These are phyloP conservation scores for Fusarium piperis DNA, from an alignment of 2,329 filamentous ascomycete species.

Conservation along the genomic window DNA sequence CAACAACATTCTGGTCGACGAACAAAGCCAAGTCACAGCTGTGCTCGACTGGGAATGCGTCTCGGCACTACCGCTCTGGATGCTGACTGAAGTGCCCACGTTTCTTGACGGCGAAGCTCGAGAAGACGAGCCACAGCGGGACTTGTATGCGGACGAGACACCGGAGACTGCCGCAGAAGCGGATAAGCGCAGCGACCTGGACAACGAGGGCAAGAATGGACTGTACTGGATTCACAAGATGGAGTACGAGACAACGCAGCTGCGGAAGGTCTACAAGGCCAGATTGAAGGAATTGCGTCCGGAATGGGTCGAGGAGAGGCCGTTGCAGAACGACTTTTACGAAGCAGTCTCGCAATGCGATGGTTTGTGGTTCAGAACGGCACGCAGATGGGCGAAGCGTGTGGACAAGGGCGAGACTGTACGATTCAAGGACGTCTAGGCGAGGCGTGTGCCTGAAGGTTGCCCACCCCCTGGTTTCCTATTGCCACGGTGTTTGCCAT, in stretches of 20 bases:
- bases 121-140: background rate
- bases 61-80: conserved; percentile 52
- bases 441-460: too few species aligned
- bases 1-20: conserved; percentile 53
- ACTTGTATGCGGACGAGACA: too few species aligned
- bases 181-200: too few species aligned
- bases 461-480: too few species aligned
- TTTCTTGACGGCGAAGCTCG: conserved; percentile 45
- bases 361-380: background rate
- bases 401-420: background rate
- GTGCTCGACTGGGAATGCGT: conserved; percentile 57
- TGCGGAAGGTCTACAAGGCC: background rate
- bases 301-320: background rate
- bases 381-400: background rate
- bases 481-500: too few species aligned
- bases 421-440: background rate
- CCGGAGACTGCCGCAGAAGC: too few species aligned
- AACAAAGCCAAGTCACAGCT: conserved; percentile 46
- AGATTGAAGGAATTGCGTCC: background rate
- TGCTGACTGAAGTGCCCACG: conserved; percentile 45
- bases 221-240: background rate
- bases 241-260: background rate
- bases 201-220: too few species aligned
- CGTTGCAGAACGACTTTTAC: background rate
- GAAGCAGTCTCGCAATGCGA: background rate